Percentiles rank a stretch among this genome's conserved stretches.
phyloP scores from a whole-genome alignment of 2,329 filamentous ascomycete genomes.

The Hymenoscyphus linearis region DNA sequence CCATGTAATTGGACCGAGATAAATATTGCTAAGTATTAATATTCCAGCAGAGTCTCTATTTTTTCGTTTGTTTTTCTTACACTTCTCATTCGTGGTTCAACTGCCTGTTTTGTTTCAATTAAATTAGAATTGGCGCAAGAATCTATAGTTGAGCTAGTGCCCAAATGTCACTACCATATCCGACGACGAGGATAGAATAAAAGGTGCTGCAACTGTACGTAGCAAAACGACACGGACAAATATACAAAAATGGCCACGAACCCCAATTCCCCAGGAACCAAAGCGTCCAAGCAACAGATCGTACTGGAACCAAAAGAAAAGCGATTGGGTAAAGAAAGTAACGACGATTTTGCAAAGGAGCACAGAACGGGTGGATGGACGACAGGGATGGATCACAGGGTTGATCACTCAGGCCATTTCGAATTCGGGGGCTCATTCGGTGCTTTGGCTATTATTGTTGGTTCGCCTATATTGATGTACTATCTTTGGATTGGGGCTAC shows the following conservation, averaged over 20 bases:
- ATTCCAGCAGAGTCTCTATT: too few species aligned
- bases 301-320: background rate
- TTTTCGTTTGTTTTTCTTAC: too few species aligned
- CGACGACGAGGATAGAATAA: too few species aligned
- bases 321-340: background rate
- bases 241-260: background rate
- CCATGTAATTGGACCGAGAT: too few species aligned
- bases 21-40: too few species aligned
- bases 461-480: conserved; percentile 94
- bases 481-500: conserved; percentile 98
- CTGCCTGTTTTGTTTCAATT: too few species aligned
- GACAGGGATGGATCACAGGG: conserved; percentile 54
- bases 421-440: conserved; percentile 91
- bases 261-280: background rate
- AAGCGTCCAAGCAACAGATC: background rate
- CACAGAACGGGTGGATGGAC: conserved; percentile 47
- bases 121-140: too few species aligned
- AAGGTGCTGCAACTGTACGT: too few species aligned
- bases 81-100: too few species aligned
- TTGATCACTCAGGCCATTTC: conserved; percentile 58
- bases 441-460: conserved; percentile 77
- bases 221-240: background rate
- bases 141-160: too few species aligned
- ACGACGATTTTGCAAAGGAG: background rate
- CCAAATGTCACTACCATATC: too few species aligned